phyloP scores from a whole-genome alignment of 2,329 filamentous ascomycete genomes.

The Exophiala aquamarina region DNA sequence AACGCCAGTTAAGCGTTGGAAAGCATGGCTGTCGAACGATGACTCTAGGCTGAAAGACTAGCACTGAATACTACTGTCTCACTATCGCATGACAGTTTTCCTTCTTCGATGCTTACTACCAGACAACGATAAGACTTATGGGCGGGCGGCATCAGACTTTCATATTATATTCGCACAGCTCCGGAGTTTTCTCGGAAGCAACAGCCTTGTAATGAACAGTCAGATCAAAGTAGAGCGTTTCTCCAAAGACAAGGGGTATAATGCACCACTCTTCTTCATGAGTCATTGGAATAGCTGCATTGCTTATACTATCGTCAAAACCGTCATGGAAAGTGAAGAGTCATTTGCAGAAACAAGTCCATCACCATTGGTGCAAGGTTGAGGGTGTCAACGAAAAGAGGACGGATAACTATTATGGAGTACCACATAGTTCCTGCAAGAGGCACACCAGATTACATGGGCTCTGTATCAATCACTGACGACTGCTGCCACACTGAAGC shows the following conservation, averaged over 20 bases:
- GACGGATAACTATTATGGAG: constrained; percentile 13
- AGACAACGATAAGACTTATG: constrained; percentile 14
- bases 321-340: constrained; percentile 14
- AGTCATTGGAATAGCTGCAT: constrained; percentile 22
- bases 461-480: constrained; percentile 9
- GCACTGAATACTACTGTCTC: constrained; percentile 18
- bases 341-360: constrained; percentile 1
- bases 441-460: constrained; percentile 5
- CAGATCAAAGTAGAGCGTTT: constrained; percentile 7
- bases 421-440: constrained; percentile 13
- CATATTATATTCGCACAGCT: constrained; percentile 21
- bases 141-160: constrained; percentile 17
- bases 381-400: constrained; percentile 16
- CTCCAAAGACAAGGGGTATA: constrained; percentile 19
- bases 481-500: constrained; percentile 14
- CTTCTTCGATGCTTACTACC: constrained; percentile 17
- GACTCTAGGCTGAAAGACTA: constrained; percentile 18
- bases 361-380: constrained; percentile 7
- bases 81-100: constrained; percentile 20
- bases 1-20: constrained; percentile 16
- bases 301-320: constrained; percentile 18
- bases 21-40: constrained; percentile 10
- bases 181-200: constrained; percentile 19
- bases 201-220: constrained; percentile 10
- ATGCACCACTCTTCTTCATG: constrained; percentile 21